These are phyloP conservation scores for Trichoderma aggressivum DNA, from an alignment of 2,329 filamentous ascomycete species.

Conservation along the genomic window DNA sequence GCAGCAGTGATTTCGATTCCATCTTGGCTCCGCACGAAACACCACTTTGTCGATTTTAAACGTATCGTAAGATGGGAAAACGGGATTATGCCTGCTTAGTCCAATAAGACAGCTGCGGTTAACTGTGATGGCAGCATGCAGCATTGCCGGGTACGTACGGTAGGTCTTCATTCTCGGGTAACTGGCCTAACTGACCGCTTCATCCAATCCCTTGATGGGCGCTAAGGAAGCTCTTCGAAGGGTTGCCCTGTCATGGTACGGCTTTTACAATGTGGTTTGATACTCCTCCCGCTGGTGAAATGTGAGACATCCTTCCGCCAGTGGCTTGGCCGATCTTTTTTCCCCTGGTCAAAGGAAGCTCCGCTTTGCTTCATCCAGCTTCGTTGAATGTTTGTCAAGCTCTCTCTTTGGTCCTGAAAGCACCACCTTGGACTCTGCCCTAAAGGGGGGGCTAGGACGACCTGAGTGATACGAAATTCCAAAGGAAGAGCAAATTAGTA, in stretches of 20 bases:
- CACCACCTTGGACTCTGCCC: background rate
- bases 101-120: background rate
- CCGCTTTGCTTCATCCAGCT: slow-evolving; percentile 1
- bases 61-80: background rate
- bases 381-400: background rate
- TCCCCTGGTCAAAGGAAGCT: background rate
- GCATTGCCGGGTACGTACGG: background rate
- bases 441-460: background rate
- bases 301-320: slow-evolving; percentile 11
- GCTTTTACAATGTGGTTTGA: background rate
- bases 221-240: background rate
- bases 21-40: background rate
- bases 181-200: background rate
- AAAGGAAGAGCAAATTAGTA: background rate
- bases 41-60: background rate
- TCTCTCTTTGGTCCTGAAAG: background rate
- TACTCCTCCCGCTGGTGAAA: background rate
- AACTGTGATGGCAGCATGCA: background rate
- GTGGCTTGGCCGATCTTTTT: slow-evolving; percentile 10
- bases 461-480: background rate
- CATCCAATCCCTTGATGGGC: background rate
- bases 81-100: background rate
- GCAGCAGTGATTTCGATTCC: background rate
- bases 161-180: background rate
- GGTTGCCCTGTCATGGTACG: background rate